These are phyloP conservation scores for Saccharomycopsis oosterbeekiorum DNA, from an alignment of 805 yeast species.

Conservation along the genomic window DNA sequence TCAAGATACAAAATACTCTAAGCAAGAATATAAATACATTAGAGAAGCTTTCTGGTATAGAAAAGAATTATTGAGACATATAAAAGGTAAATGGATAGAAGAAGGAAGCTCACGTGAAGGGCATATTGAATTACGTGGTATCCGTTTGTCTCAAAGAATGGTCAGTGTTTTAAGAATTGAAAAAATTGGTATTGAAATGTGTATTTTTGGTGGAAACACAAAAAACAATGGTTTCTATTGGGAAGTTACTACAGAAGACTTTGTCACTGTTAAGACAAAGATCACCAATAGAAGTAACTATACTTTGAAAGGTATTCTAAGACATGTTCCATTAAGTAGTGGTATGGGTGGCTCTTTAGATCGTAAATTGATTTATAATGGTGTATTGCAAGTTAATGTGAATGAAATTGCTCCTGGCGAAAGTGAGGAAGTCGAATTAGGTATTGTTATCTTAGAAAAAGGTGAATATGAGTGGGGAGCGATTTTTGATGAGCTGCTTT, in stretches of 20 bases:
- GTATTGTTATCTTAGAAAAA: slow-evolving; percentile 56
- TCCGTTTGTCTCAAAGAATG: slow-evolving; percentile 56
- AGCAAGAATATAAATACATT: slow-evolving; percentile 46
- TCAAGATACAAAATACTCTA: slow-evolving; percentile 37
- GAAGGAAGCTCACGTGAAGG: slow-evolving; percentile 38
- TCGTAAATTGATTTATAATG: slow-evolving; percentile 58
- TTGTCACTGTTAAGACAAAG: slow-evolving; percentile 40
- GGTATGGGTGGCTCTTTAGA: slow-evolving; percentile 32
- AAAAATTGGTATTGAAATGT: slow-evolving; percentile 34
- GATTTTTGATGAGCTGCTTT: slow-evolving; percentile 38
- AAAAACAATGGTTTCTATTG: slow-evolving; percentile 26
- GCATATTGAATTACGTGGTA: slow-evolving; percentile 52
- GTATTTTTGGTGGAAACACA: slow-evolving; percentile 19
- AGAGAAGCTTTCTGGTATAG: slow-evolving; percentile 76
- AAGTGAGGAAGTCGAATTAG: slow-evolving; percentile 34
- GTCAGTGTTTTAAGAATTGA: slow-evolving; percentile 42
- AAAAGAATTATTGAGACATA: slow-evolving; percentile 44
- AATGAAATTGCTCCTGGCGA: slow-evolving; percentile 35
- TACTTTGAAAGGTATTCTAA: slow-evolving; percentile 42
- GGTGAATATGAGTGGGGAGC: slow-evolving; percentile 83
- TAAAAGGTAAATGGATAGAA: slow-evolving; percentile 60
- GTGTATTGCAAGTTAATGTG: slow-evolving; percentile 53
- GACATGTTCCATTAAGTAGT: slow-evolving; percentile 44
- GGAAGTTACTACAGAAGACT: slow-evolving; percentile 34
- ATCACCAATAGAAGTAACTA: slow-evolving; percentile 39